Base-by-base conservation (phyloP, 306 rosid genomes). In the Chamaecrista fasciculata region DNA sequence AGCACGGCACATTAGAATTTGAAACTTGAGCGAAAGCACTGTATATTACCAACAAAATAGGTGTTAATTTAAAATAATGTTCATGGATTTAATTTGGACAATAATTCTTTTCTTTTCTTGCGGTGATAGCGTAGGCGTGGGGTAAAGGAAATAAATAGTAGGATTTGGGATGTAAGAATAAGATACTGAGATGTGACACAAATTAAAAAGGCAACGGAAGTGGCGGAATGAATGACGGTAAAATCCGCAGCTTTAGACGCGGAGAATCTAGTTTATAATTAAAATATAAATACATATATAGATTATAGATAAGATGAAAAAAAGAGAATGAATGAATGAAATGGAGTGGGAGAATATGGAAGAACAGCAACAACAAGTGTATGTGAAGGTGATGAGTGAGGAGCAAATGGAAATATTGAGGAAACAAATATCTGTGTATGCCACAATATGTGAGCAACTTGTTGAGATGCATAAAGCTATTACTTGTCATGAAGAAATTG, bases 401-500 rank as follows among this genome's bases (percentile, higher is more conserved):
- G 95, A 88, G 28, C 92, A 91, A 81, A 65, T 88, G 84, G 92
- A 91, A 66, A 68, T 84, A 1, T 85, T 90, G 0, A 47, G 91
- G 36, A 83, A 75, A 20, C 95, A 90, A 75, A 90, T 90, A 46
- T 78, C 88, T 20, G 86, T 84, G 47, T 90, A 90, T 71, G 75
- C 87, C 42, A 66, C 85, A 79, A 82, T 90, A 0, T 90, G 86
- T 12, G 92, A 90, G 11, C 88, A 82, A 34, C 95, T 87, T 15
- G 88, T 81, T 66, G 79, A 87, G 74, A 74, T 90, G 90, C 95
- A 87, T 59, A 87, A 87, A 47, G 67, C 88, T 62, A 63, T 82
- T 52, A 62, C 92, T 36, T 73, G 92, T 43, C 91, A 84, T 49
- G 95, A 85, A 0, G 85, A 86, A 68, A 84, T 82, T 37, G 59